Evolutionary conservation across 2,329 filamentous ascomycete species (phyloP).

Genomic region (Apiospora phragmitis): DNA sequence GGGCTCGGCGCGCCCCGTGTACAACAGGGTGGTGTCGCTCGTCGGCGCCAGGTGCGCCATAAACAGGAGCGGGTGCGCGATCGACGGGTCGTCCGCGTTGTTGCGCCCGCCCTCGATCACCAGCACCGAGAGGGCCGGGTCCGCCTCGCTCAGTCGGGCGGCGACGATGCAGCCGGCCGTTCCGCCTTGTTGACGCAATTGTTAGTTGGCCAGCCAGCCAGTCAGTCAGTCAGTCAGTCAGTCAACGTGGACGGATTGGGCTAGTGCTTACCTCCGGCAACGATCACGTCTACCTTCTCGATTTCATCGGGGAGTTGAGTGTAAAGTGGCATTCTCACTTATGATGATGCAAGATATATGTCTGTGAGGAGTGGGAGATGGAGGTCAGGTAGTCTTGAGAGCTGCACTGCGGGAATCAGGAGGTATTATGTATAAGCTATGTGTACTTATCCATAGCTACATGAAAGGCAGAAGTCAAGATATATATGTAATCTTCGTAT

Average conservation of each 20-base stretch:
- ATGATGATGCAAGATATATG: not conserved
- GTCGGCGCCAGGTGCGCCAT: conserved; percentile 45
- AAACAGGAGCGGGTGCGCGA: conserved; percentile 49
- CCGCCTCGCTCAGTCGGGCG: conserved; percentile 10
- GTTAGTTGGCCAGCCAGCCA: not conserved
- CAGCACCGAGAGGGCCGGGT: conserved; percentile 8
- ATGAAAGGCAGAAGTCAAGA: not conserved
- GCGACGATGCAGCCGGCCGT: conserved; percentile 14
- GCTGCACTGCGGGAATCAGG: too few species aligned
- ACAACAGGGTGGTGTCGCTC: conserved; percentile 48
- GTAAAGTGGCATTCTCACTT: conserved; percentile 24
- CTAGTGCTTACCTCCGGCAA: conserved; percentile 27
- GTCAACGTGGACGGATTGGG: not conserved
- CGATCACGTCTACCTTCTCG: conserved; percentile 29
- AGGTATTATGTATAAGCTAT: not conserved
- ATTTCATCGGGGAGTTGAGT: conserved; percentile 22
- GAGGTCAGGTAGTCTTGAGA: not conserved
- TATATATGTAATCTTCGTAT: not conserved
- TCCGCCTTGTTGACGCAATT: conserved; percentile 7
- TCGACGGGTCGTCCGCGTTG: conserved; percentile 9
- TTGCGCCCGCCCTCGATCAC: conserved; percentile 14
- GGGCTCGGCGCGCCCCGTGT: conserved; percentile 35
- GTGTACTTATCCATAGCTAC: not conserved
- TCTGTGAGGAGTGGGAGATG: not conserved
- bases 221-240: not conserved